A percentile compares a stretch with the other conserved stretches of the same genome.
Evolutionary conservation across 2,329 filamentous ascomycete genomes (phyloP).

Genomic region (Talaromyces sp.): DNA sequence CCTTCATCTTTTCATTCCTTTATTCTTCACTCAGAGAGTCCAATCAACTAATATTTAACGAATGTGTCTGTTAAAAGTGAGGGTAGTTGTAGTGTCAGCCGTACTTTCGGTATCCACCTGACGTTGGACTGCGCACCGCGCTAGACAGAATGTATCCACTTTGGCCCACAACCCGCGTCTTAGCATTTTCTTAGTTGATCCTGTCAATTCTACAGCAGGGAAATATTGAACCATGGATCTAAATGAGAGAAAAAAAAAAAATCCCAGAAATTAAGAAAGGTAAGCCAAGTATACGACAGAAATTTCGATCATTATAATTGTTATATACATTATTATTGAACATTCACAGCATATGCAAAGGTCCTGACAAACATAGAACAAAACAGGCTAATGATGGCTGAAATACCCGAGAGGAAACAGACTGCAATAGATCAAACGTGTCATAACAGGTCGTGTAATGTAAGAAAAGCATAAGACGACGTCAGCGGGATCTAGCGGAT

Average conservation of each 20-base stretch:
- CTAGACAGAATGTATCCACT: conserved; percentile 15
- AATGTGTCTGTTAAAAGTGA: background rate
- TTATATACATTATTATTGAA: background rate
- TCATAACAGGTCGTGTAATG: background rate
- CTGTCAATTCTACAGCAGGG: background rate
- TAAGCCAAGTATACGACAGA: background rate
- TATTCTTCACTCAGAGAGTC: background rate
- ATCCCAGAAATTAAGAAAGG: background rate
- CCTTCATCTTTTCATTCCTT: conserved; percentile 17
- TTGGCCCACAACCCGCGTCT: conserved; percentile 19
- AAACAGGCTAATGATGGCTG: background rate
- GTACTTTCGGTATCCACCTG: background rate
- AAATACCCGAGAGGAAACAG: background rate
- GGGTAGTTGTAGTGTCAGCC: background rate
- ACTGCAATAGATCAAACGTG: background rate
- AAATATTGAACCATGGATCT: background rate
- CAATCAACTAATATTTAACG: background rate
- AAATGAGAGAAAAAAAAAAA: background rate
- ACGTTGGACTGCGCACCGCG: conserved; percentile 10
- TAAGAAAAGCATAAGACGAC: background rate
- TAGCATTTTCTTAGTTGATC: background rate
- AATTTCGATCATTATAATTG: background rate
- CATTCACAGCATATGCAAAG: background rate
- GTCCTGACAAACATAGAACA: background rate
- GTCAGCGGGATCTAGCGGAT: conserved; percentile 14